Evolutionary conservation across 345 rosid genomes (phyloP).

Genomic region (Euclidium syriacum): DNA sequence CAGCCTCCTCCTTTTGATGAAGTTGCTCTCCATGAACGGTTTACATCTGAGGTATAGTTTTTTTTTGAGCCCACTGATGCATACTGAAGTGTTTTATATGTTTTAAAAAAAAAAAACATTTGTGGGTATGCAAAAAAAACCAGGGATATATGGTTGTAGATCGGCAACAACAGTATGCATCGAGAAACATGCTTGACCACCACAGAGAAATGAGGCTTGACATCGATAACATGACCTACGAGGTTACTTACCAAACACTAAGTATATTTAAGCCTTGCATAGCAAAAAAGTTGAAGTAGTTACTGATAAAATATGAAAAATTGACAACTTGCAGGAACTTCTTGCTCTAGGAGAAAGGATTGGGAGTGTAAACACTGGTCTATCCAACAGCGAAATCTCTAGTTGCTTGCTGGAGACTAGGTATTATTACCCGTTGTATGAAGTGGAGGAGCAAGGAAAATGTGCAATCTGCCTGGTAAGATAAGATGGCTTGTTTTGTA

Average conservation of each 20-base stretch:
- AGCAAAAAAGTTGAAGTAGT: neutral
- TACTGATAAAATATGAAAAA: conserved; percentile 3
- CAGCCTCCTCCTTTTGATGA: conserved; percentile 49
- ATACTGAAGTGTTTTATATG: conserved; percentile 15
- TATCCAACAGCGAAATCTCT: conserved; percentile 52
- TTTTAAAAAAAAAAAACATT: no score
- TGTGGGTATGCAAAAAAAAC: conserved; percentile 2
- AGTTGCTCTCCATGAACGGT: conserved; percentile 44
- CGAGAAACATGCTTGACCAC: conserved; percentile 57
- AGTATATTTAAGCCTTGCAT: neutral
- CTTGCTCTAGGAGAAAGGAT: conserved; percentile 88
- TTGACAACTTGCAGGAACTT: conserved; percentile 52
- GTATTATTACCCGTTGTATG: conserved; percentile 36
- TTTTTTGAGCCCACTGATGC: neutral
- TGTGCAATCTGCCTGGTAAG: conserved; percentile 92
- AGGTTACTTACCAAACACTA: conserved; percentile 39
- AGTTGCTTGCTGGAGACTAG: conserved; percentile 49
- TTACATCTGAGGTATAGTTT: conserved; percentile 55
- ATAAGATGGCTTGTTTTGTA: neutral
- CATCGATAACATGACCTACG: conserved; percentile 78
- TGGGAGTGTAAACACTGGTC: conserved; percentile 75
- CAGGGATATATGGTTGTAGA: conserved; percentile 61
- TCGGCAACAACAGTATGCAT: conserved; percentile 44
- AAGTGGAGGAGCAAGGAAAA: conserved; percentile 42
- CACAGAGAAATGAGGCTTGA: conserved; percentile 87